Base-by-base conservation (phyloP, 495 filamentous ascomycete genomes). In the Thermochaetoides thermophila region DNA sequence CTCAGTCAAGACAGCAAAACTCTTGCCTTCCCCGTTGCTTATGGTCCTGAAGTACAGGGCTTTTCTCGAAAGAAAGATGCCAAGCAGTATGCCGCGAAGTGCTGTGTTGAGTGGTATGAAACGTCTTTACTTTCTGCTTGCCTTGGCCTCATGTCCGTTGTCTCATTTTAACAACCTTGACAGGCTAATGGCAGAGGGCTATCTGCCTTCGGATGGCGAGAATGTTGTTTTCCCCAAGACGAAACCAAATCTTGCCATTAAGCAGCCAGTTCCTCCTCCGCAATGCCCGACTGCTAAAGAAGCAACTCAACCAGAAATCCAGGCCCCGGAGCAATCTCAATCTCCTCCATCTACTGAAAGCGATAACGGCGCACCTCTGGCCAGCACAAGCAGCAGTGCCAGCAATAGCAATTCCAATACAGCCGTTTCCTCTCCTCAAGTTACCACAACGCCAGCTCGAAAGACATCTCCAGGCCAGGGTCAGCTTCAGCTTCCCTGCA, bases 21-120 rank as follows among this genome's bases (percentile, higher is more conserved):
- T 6, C 18, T 20, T 9, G 14, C 29, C 2, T 59, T 64, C 29
- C 59, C 57, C 6, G 24, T n/a, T n/a, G n/a, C n/a, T n/a, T n/a
- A n/a, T n/a, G n/a, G n/a, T n/a, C n/a, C n/a, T n/a, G n/a, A n/a
- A n/a, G n/a, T n/a, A n/a, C n/a, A n/a, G n/a, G n/a, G 28, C 3
- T 64, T 62, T 32, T 19, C 39, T 16, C 44, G 42, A 17, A 64
- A 63, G 42, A 64, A 59, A 41, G 54, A 61, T 24, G 60, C 63
- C 17, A 63, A 59, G 38, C 40, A 49, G 28, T 64, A 62, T 38
- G 63, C 63, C 1, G 59, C 59, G 20, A 60, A 53, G 29, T 61
- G 49, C 34, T 56, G 56, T 35, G 20, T 57, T 22, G 45, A 57
- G 17, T 62, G 52, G 54, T n/a, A n/a, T n/a, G n/a, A n/a, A n/a